Base-by-base conservation (phyloP, 768 basidiomycete genomes). In the Mycena olivaceomarginata region DNA sequence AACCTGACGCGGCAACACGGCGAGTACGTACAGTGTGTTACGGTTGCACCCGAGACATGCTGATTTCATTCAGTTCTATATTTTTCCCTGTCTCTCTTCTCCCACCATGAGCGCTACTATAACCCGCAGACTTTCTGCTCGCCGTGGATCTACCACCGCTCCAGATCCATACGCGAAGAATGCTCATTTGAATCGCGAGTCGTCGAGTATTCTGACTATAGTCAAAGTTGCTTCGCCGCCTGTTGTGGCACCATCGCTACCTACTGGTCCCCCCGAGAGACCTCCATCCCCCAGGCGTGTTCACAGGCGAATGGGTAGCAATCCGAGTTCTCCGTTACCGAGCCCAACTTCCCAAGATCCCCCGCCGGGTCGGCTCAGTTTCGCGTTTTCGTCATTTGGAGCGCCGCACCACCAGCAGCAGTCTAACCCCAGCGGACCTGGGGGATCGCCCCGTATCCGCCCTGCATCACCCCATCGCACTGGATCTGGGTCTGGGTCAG, bases 161-260 rank as follows among this genome's bases (percentile, higher is more conserved):
- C 84, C 89, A 2, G 95, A 96, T 82, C 95, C 95, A 0, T 93
- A 88, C 80, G 94, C 90, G 57, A 83, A 87, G 10, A 91, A 95
- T 80, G 84, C 90, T 22, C 82, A 86, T 13, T 79, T 92, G 53
- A 86, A 87, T 72, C 87, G 93, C 75, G 88, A 91, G 2, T 90
- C 92, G 0, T 92, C 91, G 37, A 93, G 91, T 84, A 92, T 87
- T 5, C 88, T 96, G 53, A 95, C 94, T 67, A 96, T 96, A 85
- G 93, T 96, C 37, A 93, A 94, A 70, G 92, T 95, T 67, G 84
- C 82, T 77, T 81, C 75, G 41, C 83, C 80, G 48, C 82, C 81
- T 25, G 80, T 31, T 18, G 37, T 83, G 64, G 82, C 83, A 77
- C 82, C 86, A 76, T 57, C 83, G 73, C 69, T 85, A 81, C 69